Conservation (phyloP, 139 green algal species). For the Coelastrella sp. region DNA sequence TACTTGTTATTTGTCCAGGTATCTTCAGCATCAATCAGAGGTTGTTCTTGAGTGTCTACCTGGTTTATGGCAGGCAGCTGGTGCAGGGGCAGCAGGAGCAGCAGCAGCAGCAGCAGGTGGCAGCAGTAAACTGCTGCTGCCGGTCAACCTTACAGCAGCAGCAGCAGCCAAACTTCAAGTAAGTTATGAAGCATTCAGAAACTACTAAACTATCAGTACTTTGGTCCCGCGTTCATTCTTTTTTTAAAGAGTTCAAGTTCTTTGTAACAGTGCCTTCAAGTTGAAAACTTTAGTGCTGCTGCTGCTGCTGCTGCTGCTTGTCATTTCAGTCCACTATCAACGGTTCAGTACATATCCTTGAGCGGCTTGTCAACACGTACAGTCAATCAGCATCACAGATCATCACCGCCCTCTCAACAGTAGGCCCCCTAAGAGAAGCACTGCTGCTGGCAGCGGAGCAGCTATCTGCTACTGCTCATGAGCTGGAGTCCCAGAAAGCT, state of each 20-base stretch:
- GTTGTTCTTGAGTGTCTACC: conserved; percentile 39
- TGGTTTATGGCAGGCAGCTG: conserved; percentile 36
- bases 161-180: not conserved
- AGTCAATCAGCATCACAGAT: not conserved
- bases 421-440: not conserved
- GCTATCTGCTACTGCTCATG: not conserved
- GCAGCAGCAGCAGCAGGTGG: not conserved
- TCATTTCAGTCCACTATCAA: not conserved
- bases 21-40: conserved; percentile 9
- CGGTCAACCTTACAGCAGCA: conserved; percentile 18
- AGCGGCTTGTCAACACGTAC: conserved; percentile 19
- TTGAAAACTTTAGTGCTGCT: too few species aligned
- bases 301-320: too few species aligned
- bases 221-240: too few species aligned
- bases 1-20: too few species aligned
- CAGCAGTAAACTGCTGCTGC: conserved; percentile 1
- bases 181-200: not conserved
- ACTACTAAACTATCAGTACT: too few species aligned
- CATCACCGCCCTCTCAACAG: conserved; percentile 1
- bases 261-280: too few species aligned
- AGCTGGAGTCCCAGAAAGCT: conserved; percentile 10
- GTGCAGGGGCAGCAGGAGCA: not conserved
- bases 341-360: not conserved
- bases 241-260: too few species aligned
- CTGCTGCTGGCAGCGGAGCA: conserved; percentile 25